Evolutionary conservation across 2,329 filamentous ascomycete species (phyloP), one percentile per base, ranked within the genome.

Genomic region (Arthrobotrys musiformis): DNA sequence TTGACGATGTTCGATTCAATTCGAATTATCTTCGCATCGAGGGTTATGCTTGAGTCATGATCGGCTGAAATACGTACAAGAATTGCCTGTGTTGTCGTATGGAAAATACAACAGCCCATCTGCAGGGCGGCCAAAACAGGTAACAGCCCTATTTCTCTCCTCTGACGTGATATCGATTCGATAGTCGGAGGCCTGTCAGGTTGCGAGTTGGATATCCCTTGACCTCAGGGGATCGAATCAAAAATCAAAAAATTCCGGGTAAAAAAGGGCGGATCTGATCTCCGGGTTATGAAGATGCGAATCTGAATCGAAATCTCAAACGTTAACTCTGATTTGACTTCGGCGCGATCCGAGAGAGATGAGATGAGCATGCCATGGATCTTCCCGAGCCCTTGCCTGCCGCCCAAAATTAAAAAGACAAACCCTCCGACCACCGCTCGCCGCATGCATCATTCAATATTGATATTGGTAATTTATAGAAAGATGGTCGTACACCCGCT

Each of bases 291-390:
- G 37, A 11, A 6, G 17, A 15, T 37, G 13, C 33, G 13, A 37
- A 37, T 37, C 33, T 9, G 19, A 6, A 40, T 9, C 7, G 37
- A 30, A 35, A 19, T 37, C 17, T 17, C 17, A 11, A n/a, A n/a
- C n/a, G n/a, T n/a, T n/a, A n/a, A n/a, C n/a, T n/a, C n/a, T n/a
- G n/a, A n/a, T n/a, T n/a, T n/a, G n/a, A 48, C 22, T 24, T 75
- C 72, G 72, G 72, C 58, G 52, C 72, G 72, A 70, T 63, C 72
- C 72, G 72, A 76, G 72, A 76, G 72, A 64, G 33, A 52, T 35
- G 44, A 33, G 46, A 62, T 58, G 54, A 35, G 54, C 26, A 24
- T 40, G 26, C 44, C 37, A 64, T 68, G 63, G 63, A 76, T 76
- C 63, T 76, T 76, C 63, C 70, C 63, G 63, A 63, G 37, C 30